Percentiles rank a stretch among this genome's conserved stretches.
Conservation (phyloP, 768 basidiomycete genomes). For the Boletus coccyginus region DNA sequence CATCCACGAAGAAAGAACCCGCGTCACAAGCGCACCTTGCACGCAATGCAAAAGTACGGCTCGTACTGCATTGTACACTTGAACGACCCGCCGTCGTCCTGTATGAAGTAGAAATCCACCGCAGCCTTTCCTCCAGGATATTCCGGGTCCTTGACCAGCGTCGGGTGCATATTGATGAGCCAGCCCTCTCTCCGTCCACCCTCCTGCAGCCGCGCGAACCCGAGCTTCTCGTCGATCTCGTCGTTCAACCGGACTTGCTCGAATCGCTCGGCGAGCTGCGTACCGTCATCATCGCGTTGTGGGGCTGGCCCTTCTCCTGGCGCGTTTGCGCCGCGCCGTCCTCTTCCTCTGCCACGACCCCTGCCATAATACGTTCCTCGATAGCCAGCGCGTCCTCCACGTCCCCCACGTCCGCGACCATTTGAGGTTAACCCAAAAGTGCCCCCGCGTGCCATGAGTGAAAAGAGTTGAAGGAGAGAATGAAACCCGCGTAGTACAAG, state of each 20-base stretch:
- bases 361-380: slow-evolving; percentile 41
- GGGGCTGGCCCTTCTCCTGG: slow-evolving; percentile 50
- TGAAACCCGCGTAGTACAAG: slow-evolving; percentile 4
- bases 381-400: slow-evolving; percentile 37
- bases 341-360: slow-evolving; percentile 48
- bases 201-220: slow-evolving; percentile 79
- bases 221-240: slow-evolving; percentile 92
- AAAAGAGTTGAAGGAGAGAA: neutral
- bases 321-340: slow-evolving; percentile 31
- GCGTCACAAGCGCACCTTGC: slow-evolving; percentile 57
- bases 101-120: slow-evolving; percentile 96
- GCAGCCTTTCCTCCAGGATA: slow-evolving; percentile 83
- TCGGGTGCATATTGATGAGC: slow-evolving; percentile 99
- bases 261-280: slow-evolving; percentile 80
- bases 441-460: slow-evolving; percentile 42
- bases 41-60: slow-evolving; percentile 91
- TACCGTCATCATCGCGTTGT: slow-evolving; percentile 86
- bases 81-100: slow-evolving; percentile 96
- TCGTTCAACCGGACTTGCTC: slow-evolving; percentile 74
- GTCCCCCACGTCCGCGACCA: slow-evolving; percentile 39
- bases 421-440: slow-evolving; percentile 56
- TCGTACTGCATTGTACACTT: slow-evolving; percentile 91
- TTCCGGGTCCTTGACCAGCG: slow-evolving; percentile 81
- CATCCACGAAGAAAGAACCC: neutral
- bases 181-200: slow-evolving; percentile 81